Evolutionary conservation across 495 filamentous ascomycete genomes (phyloP).

Genomic region (Durotheca rogersii): DNA sequence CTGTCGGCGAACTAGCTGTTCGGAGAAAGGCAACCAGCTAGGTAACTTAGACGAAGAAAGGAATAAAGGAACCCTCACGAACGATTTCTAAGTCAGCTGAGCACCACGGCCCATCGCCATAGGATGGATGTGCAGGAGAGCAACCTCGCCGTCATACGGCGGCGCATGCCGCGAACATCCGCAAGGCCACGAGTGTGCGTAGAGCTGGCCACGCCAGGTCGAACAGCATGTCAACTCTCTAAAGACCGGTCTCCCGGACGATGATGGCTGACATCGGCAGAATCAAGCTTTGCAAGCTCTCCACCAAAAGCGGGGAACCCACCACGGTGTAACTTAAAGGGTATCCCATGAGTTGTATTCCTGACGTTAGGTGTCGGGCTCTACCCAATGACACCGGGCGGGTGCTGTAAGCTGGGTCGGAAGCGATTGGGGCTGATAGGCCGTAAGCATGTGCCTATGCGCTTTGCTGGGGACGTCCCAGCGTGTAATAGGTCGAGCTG

Average conservation of each 20-base stretch:
- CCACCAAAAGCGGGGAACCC: slow-evolving; percentile 30
- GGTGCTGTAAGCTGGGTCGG: slow-evolving; percentile 23
- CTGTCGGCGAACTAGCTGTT: slow-evolving; percentile 4
- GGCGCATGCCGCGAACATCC: slow-evolving; percentile 23
- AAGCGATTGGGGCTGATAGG: slow-evolving; percentile 27
- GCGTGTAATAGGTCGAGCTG: slow-evolving; percentile 18
- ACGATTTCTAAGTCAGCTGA: slow-evolving; percentile 14
- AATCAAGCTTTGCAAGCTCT: slow-evolving; percentile 30
- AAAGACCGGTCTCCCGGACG: slow-evolving; percentile 23
- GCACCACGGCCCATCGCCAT: slow-evolving; percentile 20
- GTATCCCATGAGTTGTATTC: slow-evolving; percentile 24
- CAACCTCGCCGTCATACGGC: slow-evolving; percentile 3
- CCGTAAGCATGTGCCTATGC: slow-evolving; percentile 11
- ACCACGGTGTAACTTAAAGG: slow-evolving; percentile 28
- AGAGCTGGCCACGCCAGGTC: slow-evolving; percentile 3
- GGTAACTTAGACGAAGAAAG: slow-evolving; percentile 4
- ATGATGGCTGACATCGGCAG: slow-evolving; percentile 29
- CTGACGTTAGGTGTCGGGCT: slow-evolving; percentile 10
- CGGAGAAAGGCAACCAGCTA: slow-evolving; percentile 17
- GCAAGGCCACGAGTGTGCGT: slow-evolving; percentile 1
- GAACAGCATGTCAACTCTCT: slow-evolving; percentile 8
- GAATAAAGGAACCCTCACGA: slow-evolving; percentile 13
- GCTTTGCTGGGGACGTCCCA: slow-evolving; percentile 11
- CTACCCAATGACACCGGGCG: slow-evolving; percentile 20
- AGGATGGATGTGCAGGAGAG: slow-evolving; percentile 4